Conservation (phyloP, 108 stramenopile species). For the Nitzschia palea region DNA sequence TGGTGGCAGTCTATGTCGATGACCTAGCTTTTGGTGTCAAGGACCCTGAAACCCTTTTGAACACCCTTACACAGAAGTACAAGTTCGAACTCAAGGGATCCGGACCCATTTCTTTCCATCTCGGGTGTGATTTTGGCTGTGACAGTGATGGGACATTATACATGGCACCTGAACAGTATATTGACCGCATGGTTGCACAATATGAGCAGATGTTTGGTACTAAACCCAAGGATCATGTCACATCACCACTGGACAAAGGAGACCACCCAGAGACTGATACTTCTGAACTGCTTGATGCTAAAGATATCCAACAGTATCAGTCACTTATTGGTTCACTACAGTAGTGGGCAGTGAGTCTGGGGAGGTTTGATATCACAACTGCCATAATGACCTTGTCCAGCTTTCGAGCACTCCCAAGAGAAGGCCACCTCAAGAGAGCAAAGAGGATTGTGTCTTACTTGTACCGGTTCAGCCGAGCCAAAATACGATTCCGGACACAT, state of each 20-base stretch:
- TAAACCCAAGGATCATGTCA: slow-evolving; percentile 12
- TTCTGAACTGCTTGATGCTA: neutral
- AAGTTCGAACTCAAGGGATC: slow-evolving; percentile 29
- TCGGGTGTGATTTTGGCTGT: slow-evolving; percentile 5
- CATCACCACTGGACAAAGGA: slow-evolving; percentile 18
- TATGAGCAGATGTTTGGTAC: slow-evolving; percentile 29
- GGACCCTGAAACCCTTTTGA: slow-evolving; percentile 21
- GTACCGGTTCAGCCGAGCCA: neutral
- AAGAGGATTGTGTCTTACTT: no score
- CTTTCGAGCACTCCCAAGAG: slow-evolving; percentile 15
- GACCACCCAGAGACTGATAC: slow-evolving; percentile 32
- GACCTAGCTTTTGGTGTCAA: neutral
- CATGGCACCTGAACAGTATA: slow-evolving; percentile 8
- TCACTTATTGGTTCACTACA: slow-evolving; percentile 21
- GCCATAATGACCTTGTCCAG: slow-evolving; percentile 14
- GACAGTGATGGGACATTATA: slow-evolving; percentile 13
- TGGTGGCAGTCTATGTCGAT: neutral
- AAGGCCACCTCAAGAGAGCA: slow-evolving; percentile 16
- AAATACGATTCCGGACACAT: slow-evolving; percentile 2
- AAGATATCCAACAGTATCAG: slow-evolving; percentile 12
- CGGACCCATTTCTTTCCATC: slow-evolving; percentile 23
- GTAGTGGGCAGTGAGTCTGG: slow-evolving; percentile 21
- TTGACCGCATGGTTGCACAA: slow-evolving; percentile 14
- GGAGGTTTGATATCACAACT: slow-evolving; percentile 25
- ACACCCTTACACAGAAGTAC: neutral